Conservation (phyloP, 148 eudicot species). For the Bassia scoparia region DNA sequence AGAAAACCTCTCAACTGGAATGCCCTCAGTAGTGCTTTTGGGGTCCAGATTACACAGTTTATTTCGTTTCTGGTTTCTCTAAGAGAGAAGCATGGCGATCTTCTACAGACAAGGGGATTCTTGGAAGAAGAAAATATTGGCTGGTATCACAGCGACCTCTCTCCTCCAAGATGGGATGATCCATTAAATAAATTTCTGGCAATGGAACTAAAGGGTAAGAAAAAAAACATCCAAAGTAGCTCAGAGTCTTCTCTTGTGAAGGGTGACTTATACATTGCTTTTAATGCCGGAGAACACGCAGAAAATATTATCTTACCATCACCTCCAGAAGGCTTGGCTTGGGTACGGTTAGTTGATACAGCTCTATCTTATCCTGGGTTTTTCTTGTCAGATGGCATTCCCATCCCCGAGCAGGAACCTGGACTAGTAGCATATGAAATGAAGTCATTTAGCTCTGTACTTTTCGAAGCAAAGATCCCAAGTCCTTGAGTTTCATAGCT, state of each 20-base stretch:
- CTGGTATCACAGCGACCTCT: constrained; percentile 54
- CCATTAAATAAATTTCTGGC: constrained; percentile 66
- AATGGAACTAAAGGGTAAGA: constrained; percentile 61
- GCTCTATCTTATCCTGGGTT: constrained; percentile 77
- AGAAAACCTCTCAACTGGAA: constrained; percentile 71
- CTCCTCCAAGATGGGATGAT: constrained; percentile 83
- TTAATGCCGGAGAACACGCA: constrained; percentile 46
- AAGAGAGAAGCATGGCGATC: constrained; percentile 60
- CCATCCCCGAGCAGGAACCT: constrained; percentile 47
- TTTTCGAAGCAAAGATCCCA: constrained; percentile 59
- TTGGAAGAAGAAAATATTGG: constrained; percentile 58
- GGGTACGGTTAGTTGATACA: constrained; percentile 85
- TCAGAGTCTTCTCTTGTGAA: constrained; percentile 8
- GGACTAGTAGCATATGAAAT: constrained; percentile 52
- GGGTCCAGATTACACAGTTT: constrained; percentile 57
- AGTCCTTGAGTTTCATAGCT: neutral
- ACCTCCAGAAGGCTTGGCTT: constrained; percentile 43
- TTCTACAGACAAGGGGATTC: constrained; percentile 63
- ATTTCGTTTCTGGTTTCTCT: constrained; percentile 67
- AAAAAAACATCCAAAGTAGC: constrained; percentile 16
- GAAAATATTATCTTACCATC: constrained; percentile 56
- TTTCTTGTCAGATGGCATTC: constrained; percentile 59
- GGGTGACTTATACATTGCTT: constrained; percentile 68
- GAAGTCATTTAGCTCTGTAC: constrained; percentile 72
- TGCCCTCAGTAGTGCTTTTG: constrained; percentile 63